A percentile compares a stretch with the other conserved stretches of the same genome.
These are phyloP conservation scores for Petunia axillaris DNA, from an alignment of 257 asterid genomes.

Conservation along the genomic window DNA sequence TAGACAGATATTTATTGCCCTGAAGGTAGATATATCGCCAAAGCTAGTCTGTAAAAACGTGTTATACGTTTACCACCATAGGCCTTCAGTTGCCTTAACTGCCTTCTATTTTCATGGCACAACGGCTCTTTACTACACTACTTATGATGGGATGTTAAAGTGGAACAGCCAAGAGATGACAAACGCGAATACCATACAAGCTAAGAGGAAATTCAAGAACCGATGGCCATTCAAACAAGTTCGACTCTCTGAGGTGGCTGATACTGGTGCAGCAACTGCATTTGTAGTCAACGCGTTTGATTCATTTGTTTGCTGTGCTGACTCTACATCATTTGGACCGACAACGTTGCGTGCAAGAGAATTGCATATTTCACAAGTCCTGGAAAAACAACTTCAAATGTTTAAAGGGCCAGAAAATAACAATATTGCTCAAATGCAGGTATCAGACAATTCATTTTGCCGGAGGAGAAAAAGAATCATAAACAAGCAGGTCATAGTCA, in stretches of 20 bases:
- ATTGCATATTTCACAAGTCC: slow-evolving; percentile 93
- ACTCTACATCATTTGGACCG: slow-evolving; percentile 58
- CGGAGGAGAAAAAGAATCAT: background rate
- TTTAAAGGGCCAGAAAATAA: background rate
- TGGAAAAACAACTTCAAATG: slow-evolving; percentile 30
- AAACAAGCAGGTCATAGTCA: background rate
- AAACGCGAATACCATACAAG: slow-evolving; percentile 88
- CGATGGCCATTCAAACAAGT: slow-evolving; percentile 75
- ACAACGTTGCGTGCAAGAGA: slow-evolving; percentile 76
- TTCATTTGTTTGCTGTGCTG: slow-evolving; percentile 49
- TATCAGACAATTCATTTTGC: background rate
- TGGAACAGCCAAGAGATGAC: slow-evolving; percentile 95
- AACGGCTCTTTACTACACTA: background rate
- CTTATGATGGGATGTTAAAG: slow-evolving; percentile 73
- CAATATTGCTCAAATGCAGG: background rate
- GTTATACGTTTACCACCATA: background rate
- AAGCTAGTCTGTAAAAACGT: background rate
- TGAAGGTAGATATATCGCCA: background rate
- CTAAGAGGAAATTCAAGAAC: slow-evolving; percentile 70
- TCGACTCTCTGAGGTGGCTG: slow-evolving; percentile 39
- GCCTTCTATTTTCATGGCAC: slow-evolving; percentile 6
- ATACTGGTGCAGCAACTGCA: slow-evolving; percentile 35
- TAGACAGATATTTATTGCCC: background rate
- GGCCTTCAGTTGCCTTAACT: background rate
- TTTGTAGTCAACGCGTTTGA: slow-evolving; percentile 30